Base-by-base conservation (phyloP, 192 early-diverging fungal species). In the Polychytrium aggregatum region DNA sequence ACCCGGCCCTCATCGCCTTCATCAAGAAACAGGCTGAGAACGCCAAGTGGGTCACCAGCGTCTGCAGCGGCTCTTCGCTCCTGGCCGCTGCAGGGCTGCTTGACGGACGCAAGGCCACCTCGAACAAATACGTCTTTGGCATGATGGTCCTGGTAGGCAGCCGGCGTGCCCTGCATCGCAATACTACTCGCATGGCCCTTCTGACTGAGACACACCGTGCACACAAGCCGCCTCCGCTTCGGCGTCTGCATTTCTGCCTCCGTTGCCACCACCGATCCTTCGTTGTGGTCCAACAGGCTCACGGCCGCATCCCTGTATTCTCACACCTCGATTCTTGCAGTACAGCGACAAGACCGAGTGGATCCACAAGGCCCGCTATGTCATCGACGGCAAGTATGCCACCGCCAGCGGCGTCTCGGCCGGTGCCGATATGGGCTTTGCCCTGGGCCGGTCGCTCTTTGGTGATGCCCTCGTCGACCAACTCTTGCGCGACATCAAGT, bases 1-100 rank as follows among this genome's bases (percentile, higher is more conserved):
- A 56, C 29, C 24, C 45, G 8, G 28, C 37, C 5, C 11, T 49
- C 4, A 8, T 41, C n/a, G 36, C 5, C 35, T 56, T 49, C 29
- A n/a, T 56, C 11, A 18, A 33, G 14, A 20, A 5, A 10, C 21
- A n/a, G 27, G 17, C 33, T 21, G 18, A 34, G 2, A 52, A 59
- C n/a, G 37, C 48, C 13, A 38, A 52, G 29, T 38, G 44, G 20
- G 43, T 57, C 28, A 48, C 63, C 50, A 55, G 59, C 21, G 65
- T 76, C 13, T 76, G 74, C 50, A 74, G 61, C 21, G 74, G 71
- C 9, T 35, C 63, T 22, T 51, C 55, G 7, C 20, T 76, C 14
- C 37, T 65, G 6, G 71, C 74, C 33, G 64, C 55, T 22, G 65
- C 71, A 8, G 71, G 71, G 3, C 33, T 68, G 5, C 46, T 73